A percentile compares a stretch with the other conserved stretches of the same genome.
Evolutionary conservation across 495 filamentous ascomycete genomes (phyloP).

Genomic region (Penicillium canariense): DNA sequence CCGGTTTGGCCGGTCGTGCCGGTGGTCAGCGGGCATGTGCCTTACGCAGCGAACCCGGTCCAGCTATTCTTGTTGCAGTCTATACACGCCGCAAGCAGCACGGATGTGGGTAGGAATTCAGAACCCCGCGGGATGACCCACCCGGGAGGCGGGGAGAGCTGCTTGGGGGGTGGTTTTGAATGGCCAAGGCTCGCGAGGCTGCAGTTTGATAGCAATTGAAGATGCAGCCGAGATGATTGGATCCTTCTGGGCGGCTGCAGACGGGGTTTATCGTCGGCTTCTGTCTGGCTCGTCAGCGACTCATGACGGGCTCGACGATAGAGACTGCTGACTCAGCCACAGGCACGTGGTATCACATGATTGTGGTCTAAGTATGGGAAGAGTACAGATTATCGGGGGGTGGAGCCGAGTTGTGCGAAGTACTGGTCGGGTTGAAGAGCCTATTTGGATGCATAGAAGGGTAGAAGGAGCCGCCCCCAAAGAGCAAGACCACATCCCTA

Average conservation of each 20-base stretch:
- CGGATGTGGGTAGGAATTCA: constrained; percentile 5
- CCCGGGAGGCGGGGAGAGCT: constrained; percentile 21
- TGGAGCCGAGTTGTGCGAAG: too few species aligned
- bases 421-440: too few species aligned
- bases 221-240: constrained; percentile 20
- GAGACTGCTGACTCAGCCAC: constrained; percentile 15
- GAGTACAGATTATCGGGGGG: too few species aligned
- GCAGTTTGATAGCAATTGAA: not conserved
- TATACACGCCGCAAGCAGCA: constrained; percentile 10
- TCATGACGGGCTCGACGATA: constrained; percentile 3
- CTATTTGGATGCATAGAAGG: too few species aligned
- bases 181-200: not conserved
- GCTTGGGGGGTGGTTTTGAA: not conserved
- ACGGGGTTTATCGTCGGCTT: constrained; percentile 22
- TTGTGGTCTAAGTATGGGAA: not conserved
- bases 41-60: not conserved
- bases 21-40: not conserved
- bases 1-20: not conserved
- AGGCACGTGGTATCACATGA: not conserved
- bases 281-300: constrained; percentile 22
- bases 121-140: constrained; percentile 26
- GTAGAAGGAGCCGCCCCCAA: too few species aligned
- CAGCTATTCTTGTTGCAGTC: constrained; percentile 4
- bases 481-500: not conserved
- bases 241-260: constrained; percentile 2